Base-by-base conservation (phyloP, 1,284 basidiomycete species). In the Boletus holoroseus region DNA sequence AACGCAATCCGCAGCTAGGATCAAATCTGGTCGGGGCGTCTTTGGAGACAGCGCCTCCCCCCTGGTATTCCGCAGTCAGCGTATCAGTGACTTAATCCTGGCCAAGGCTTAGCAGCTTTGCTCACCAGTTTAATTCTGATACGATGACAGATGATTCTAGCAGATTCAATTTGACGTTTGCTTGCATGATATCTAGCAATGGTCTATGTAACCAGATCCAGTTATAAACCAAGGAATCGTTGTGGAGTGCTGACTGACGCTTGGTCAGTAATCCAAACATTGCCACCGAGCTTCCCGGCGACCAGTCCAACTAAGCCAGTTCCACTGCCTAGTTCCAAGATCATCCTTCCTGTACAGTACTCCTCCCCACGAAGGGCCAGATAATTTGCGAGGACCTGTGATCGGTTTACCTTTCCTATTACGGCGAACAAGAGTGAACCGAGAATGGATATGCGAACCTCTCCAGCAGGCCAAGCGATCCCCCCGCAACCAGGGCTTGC, bases 1-100 rank as follows among this genome's bases (percentile, higher is more conserved):
- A 5, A 97, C 92, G 62, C 94, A 97, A 65, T 97, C 94, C 1
- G 92, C 91, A 1, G 88, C 89, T 6, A 94, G 75, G 50, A 94
- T 76, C 24, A 95, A 55, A 58, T 91, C 81, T 7, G 83, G 77
- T 15, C 56, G 66, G 20, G 68, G 63, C 15, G 82, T 69, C 18
- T 68, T 62, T 32, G 57, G 41, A 24, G 81, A 76, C 44, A 78
- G 59, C 7, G 75, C 68, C 27, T 71, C 68, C 27, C 83, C 85
- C 85, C 85, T 85, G 56, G 44, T 55, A 40, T 44, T 53, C 50
- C 28, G n/a, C 51, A 41, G 36, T 55, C 41, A 52, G 16, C 9
- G 24, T 32, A 32, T 31, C 16, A 34, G 22, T 47, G 24, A 48
- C 44, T 31, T n/a, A 7, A 51, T 20, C 36, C 20, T 38, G 48